Percentiles rank a stretch among this genome's conserved stretches.
Evolutionary conservation across 768 basidiomycete genomes (phyloP).

Genomic region (Podaxis sp.): DNA sequence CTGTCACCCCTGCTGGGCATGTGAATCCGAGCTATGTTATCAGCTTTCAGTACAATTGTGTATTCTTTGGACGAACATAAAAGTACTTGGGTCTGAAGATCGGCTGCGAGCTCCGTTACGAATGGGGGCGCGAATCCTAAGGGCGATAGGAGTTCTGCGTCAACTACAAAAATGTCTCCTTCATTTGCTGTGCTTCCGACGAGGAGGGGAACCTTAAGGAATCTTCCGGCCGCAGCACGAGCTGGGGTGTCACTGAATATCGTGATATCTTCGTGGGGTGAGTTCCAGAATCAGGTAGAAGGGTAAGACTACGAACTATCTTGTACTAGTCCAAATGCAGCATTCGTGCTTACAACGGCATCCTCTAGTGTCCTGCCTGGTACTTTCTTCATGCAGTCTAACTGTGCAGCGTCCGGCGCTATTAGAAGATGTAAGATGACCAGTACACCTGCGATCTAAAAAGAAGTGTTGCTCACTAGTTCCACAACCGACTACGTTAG

Average conservation of each 20-base stretch:
- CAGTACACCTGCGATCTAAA: too few relatives aligned
- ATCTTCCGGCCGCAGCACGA: constrained; percentile 26
- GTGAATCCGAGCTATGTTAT: constrained; percentile 24
- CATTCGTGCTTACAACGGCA: constrained; percentile 28
- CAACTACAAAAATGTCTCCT: constrained; percentile 32
- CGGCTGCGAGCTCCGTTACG: constrained; percentile 27
- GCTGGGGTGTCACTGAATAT: constrained; percentile 29
- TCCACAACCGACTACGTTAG: constrained; percentile 31
- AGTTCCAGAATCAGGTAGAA: neutral
- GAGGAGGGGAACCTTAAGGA: constrained; percentile 28
- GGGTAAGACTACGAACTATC: constrained; percentile 27
- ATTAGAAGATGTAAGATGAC: neutral
- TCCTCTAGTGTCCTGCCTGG: constrained; percentile 29
- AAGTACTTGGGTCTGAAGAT: constrained; percentile 29
- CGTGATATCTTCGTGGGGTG: constrained; percentile 25
- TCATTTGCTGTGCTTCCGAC: constrained; percentile 33
- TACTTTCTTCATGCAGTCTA: constrained; percentile 35
- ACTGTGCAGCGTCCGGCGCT: constrained; percentile 26
- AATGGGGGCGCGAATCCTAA: constrained; percentile 27
- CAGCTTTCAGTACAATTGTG: neutral
- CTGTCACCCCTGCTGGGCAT: constrained; percentile 28
- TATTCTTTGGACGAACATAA: neutral
- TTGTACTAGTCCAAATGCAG: constrained; percentile 25
- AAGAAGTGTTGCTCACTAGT: constrained; percentile 20
- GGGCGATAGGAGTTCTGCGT: constrained; percentile 23